Evolutionary conservation across 1,139 yeast species (phyloP), one percentile per base, ranked within the genome.

Genomic region (Taphrina pruni): DNA sequence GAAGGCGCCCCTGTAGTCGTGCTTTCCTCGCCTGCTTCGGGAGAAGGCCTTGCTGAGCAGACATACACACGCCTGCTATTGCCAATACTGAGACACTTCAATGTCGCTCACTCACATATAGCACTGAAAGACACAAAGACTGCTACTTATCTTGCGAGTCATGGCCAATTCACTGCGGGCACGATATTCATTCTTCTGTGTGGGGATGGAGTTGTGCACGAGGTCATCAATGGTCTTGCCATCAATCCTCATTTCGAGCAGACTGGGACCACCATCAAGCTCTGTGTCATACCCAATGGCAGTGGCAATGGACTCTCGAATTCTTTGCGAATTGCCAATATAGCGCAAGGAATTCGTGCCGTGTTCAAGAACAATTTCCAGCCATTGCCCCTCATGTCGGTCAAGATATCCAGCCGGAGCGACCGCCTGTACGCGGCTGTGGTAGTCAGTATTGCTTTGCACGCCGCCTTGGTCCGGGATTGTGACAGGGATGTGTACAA

Each of bases 211-310:
- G 67, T 64, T 45, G 17, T 64, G 3, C 67, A 64, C 26, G 67
- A 64, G 39, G 67, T 64, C 21, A 38, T 64, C 61, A 64, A 64
- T 20, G 67, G 67, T 21, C 67, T 64, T 4, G 67, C 67, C 5
- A 17, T 21, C 26, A 64, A 64, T 38, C 46, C 55, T 32, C 67
- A 64, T 26, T 64, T 64, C 20, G 60, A 54, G 26, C 20, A 43
- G 41, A 11, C 8, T 12, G 46, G 39, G 3, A 45, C 61, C 6
- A 45, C 67, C 12, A 38, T 64, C 61, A 64, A 46, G 41, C 17
- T 64, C n/a, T 64, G 67, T 38, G 20, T 61, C 12, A 54, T 64
- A n/a, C 67, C 67, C 17, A 55, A 36, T 21, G 67, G 67, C 35
- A 54, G 55, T 12, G 67, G 67, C 20, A 64, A 64, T 17, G 67